A percentile compares a stretch with the other conserved stretches of the same genome.
These are phyloP conservation scores for Digitaria exilis DNA, from an alignment of 202 grass and related monocot species.

Conservation along the genomic window DNA sequence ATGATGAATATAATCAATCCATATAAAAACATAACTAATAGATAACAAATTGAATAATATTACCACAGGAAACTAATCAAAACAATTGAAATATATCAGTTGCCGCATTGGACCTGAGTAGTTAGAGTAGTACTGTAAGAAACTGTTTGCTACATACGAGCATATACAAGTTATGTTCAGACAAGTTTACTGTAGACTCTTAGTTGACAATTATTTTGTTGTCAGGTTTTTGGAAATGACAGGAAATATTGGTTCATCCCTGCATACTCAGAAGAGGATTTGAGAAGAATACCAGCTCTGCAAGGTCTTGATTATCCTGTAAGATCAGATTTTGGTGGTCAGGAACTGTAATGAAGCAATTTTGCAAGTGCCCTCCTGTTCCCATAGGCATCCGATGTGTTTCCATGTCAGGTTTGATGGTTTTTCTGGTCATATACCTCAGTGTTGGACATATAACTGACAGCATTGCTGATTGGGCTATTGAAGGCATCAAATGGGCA, in stretches of 20 bases:
- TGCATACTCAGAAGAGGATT: slow-evolving; percentile 84
- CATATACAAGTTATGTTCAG: background rate
- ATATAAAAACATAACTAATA: background rate
- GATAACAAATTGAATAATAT: background rate
- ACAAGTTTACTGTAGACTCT: slow-evolving; percentile 15
- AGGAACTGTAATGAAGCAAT: slow-evolving; percentile 53
- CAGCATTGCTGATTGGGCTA: slow-evolving; percentile 12
- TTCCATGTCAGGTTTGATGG: slow-evolving; percentile 2
- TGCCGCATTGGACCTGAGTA: background rate
- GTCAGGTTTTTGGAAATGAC: slow-evolving; percentile 89
- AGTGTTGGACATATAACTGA: slow-evolving; percentile 5
- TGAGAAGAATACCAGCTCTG: slow-evolving; percentile 78
- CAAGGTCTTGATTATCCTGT: slow-evolving; percentile 90
- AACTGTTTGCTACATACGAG: slow-evolving; percentile 33
- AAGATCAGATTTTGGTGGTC: slow-evolving; percentile 62
- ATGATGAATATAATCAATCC: background rate
- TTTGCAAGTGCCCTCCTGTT: background rate
- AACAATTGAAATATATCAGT: background rate
- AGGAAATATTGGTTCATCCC: slow-evolving; percentile 93
- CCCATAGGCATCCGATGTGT: background rate
- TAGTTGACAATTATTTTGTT: slow-evolving; percentile 48
- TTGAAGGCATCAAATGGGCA: slow-evolving; percentile 3
- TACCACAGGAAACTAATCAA: slow-evolving; percentile 5
- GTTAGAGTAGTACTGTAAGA: background rate
- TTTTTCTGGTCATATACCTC: slow-evolving; percentile 5